Base-by-base conservation (phyloP, 2,329 filamentous ascomycete species). In the Cladosporium colombiae region DNA sequence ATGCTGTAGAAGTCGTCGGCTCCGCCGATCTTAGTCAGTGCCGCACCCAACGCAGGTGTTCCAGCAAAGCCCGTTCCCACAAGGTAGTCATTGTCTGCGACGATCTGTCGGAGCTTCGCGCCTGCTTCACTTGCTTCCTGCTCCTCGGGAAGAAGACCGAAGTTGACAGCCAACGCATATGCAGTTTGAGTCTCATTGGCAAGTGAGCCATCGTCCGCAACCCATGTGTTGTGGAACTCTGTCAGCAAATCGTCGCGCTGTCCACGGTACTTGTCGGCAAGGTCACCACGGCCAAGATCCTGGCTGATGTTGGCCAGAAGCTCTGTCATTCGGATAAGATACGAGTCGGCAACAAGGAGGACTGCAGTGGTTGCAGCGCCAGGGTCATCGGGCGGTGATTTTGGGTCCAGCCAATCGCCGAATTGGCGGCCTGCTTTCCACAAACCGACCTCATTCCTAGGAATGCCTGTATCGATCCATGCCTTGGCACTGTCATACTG, bases 61-160 rank as follows among this genome's bases (percentile, higher is more conserved):
- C 88, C 88, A 91, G 81, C 77, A 35, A 80, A 80, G 0, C 78
- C 78, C 3, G 77, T 80, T 0, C 72, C 69, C 7, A 80, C 74
- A 35, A 70, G 71, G 69, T 75, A 77, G 23, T 69, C 63, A 46
- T 70, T 70, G 16, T 67, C 25, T 6, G 49, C 63, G 60, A 75
- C 67, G 2, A 72, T 65, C 27, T 73, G 67, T 11, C 70, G 65
- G 23, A 74, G 67, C n/a, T 74, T 71, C 1, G 72, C 68, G 5
- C 73, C 66, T 16, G 67, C 66, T 58, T 63, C 35, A 2, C 52
- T 31, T 5, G 62, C 46, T 49, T 73, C 70, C 3, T 68, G 46
- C 2, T 59, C 58, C 1, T 68, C 66, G 1, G 66, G 37, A 37
- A 71, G 67, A 3, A 78, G 71, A 14, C 68, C 61, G 59, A 75